Conservation (phyloP, 768 basidiomycete species). For the Vararia minispora region DNA sequence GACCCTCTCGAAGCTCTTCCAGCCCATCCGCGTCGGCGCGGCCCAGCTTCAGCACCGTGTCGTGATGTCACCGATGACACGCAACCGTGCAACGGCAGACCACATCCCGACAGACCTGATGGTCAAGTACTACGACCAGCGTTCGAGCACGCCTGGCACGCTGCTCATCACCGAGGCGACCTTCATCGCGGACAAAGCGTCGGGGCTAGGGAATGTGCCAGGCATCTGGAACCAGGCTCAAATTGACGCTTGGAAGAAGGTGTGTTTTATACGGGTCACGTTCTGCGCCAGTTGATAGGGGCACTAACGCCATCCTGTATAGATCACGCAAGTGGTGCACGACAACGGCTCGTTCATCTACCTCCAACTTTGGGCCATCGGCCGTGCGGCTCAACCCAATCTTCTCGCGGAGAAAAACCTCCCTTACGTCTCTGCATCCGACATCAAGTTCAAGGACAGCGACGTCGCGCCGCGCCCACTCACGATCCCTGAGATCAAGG, state of each 20-base stretch:
- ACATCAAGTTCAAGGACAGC: constrained; percentile 14
- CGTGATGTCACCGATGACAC: constrained; percentile 43
- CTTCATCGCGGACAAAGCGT: constrained; percentile 36
- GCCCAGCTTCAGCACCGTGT: constrained; percentile 36
- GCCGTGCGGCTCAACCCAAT: constrained; percentile 26
- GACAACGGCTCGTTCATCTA: constrained; percentile 39
- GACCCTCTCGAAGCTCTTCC: too few species aligned
- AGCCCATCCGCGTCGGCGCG: constrained; percentile 33
- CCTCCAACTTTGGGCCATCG: constrained; percentile 49
- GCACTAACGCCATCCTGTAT: not conserved
- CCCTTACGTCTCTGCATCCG: constrained; percentile 24
- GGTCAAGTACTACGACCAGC: constrained; percentile 38
- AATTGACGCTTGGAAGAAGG: constrained; percentile 37
- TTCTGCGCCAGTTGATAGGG: not conserved
- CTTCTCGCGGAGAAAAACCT: constrained; percentile 25
- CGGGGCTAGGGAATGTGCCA: constrained; percentile 39
- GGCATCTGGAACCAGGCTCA: constrained; percentile 60
- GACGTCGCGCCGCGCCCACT: constrained; percentile 15
- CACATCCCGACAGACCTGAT: constrained; percentile 28
- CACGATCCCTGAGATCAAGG: constrained; percentile 16
- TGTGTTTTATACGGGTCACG: constrained; percentile 12
- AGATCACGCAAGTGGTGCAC: constrained; percentile 52
- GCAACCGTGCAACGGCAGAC: constrained; percentile 25
- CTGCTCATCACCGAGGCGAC: constrained; percentile 50
- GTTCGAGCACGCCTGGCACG: constrained; percentile 35